Evolutionary conservation across 208 protist genomes (phyloP).

Genomic region (Vickermania ingenoplastis): DNA sequence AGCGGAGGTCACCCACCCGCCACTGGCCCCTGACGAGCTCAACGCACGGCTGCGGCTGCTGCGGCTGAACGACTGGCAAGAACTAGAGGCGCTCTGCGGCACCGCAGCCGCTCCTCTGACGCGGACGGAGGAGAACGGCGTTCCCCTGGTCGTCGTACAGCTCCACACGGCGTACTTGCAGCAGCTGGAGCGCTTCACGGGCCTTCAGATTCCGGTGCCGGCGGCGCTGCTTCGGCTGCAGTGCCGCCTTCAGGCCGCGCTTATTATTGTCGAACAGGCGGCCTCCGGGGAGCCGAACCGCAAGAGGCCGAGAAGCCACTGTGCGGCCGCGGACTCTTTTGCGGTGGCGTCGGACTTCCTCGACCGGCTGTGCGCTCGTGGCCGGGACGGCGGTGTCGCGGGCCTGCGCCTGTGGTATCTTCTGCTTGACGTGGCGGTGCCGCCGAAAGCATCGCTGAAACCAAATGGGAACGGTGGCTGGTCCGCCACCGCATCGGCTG

Average conservation of each 20-base stretch:
- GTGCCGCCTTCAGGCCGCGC: conserved; percentile 38
- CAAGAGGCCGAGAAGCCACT: background rate
- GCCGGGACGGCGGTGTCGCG: too few species aligned
- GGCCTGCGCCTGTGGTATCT: too few species aligned
- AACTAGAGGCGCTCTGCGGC: background rate
- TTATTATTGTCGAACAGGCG: conserved; percentile 44
- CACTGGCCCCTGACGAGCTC: conserved; percentile 2
- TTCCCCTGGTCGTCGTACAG: conserved; percentile 49
- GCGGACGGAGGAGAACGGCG: background rate
- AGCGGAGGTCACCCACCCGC: background rate
- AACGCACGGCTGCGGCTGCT: background rate
- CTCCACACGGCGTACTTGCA: conserved; percentile 28
- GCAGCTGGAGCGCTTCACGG: conserved; percentile 46
- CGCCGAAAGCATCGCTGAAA: too few species aligned
- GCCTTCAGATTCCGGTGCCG: conserved; percentile 25
- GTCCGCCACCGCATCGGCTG: too few species aligned
- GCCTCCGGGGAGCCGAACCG: background rate
- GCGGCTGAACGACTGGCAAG: background rate
- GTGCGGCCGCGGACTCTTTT: too few species aligned
- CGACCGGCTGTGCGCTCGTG: too few species aligned
- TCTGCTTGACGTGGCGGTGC: too few species aligned
- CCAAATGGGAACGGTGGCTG: too few species aligned
- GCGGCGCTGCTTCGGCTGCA: conserved; percentile 53
- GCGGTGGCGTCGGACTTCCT: too few species aligned
- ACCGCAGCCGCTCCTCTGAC: background rate